Conservation (phyloP, 345 rosid genomes). For the Acer saccharum region DNA sequence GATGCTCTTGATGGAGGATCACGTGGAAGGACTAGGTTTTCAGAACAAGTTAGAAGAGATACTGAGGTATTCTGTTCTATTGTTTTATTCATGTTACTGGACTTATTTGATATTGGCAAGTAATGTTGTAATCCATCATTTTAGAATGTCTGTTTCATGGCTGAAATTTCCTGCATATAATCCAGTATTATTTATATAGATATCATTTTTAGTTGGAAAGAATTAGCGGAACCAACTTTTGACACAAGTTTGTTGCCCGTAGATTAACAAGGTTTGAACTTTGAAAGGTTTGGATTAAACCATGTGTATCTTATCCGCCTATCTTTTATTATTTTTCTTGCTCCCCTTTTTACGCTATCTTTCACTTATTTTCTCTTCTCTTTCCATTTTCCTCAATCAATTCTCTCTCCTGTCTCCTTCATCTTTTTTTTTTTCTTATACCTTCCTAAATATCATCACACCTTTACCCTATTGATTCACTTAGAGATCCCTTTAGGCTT, state of each 20-base stretch:
- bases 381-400: not conserved
- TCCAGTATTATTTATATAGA: not conserved
- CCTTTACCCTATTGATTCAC: not conserved
- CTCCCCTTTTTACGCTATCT: not conserved
- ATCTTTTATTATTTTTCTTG: no score
- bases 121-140: not conserved
- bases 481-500: not conserved
- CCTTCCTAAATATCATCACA: not conserved
- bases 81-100: constrained; percentile 1
- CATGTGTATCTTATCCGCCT: not conserved
- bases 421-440: not conserved
- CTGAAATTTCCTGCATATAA: not conserved
- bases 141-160: not conserved
- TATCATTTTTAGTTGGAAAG: not conserved
- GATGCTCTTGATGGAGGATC: constrained; percentile 37
- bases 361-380: not conserved
- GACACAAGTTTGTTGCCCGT: not conserved
- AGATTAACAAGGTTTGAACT: not conserved
- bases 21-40: constrained; percentile 50
- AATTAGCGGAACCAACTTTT: not conserved
- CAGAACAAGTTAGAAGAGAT: constrained; percentile 54
- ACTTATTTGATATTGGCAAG: not conserved
- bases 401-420: not conserved
- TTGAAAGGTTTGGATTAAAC: not conserved
- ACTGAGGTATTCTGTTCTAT: constrained; percentile 38